Base-by-base conservation (phyloP, 2,329 filamentous ascomycete species). In the Hymenotorrendiella dingleyae region DNA sequence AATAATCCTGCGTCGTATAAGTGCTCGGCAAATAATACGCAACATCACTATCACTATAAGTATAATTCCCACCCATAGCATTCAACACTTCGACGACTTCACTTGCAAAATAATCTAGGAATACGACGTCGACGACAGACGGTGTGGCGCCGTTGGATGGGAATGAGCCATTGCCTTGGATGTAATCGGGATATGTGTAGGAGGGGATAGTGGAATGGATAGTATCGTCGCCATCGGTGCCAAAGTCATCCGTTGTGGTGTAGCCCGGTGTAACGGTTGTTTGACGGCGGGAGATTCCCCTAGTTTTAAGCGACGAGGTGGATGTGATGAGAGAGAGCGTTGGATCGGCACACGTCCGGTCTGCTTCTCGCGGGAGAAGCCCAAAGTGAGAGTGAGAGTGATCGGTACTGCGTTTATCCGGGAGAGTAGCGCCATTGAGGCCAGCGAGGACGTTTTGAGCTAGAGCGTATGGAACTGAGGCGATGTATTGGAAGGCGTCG, bases 171-270 rank as follows among this genome's bases (percentile, higher is more conserved):
- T 78, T 68, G 0, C 84, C 70, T 60, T 89, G 82, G 43, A 96
- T 77, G 61, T 82, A 87, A 64, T 95, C 95, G 5, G 91, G 90
- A 7, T 90, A 77, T 2, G 67, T 62, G 64, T 89, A 91, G 58
- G 84, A 87, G 27, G 73, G 71, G 53, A 96, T 80, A 2, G 74
- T 69, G 19, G 78, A 71, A 62, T 95, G 91, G 1, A 93, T 64
- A 0, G 90, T 94, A 60, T 97, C 91, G 60, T 97, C 91, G 27
- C 91, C 91, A 53, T 94, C 86, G 3, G 65, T 65, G 38, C 89
- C 87, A 6, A 82, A 76, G 56, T 94, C 91, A 59, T 97, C 91
- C 35, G 72, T 72, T 8, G 91, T 97, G 0, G 85, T 94, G 67
- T 96, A 96, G 1, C 91, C 91, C 0, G 80, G 80, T 8, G 65